A percentile compares a stretch with the other conserved stretches of the same genome.
Conservation (phyloP, 106 monocot species). For the Dendrobium chrysotoxum region DNA sequence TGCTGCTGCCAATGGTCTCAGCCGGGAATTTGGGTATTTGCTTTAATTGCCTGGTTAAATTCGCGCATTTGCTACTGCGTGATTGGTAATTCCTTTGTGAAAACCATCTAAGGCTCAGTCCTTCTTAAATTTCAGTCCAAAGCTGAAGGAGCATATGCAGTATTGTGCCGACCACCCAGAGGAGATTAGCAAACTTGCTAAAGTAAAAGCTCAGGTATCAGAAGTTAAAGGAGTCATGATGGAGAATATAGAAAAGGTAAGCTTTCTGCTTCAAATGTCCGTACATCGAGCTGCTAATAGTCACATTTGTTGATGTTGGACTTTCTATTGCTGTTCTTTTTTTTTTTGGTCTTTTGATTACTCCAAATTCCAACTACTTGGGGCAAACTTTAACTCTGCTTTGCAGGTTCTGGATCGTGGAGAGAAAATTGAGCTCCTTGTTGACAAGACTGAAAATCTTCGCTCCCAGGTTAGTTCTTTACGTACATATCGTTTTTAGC, state of each 20-base stretch:
- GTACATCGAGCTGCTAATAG: too few species aligned
- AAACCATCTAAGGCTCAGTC: too few species aligned
- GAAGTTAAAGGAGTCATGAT: slow-evolving; percentile 41
- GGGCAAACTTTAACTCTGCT: not conserved
- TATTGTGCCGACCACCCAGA: slow-evolving; percentile 32
- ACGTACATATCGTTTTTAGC: too few species aligned
- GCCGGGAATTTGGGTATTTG: slow-evolving; percentile 13
- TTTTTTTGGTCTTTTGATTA: too few species aligned
- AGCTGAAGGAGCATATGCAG: slow-evolving; percentile 32
- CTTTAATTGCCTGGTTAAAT: not conserved
- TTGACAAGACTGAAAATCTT: slow-evolving; percentile 25
- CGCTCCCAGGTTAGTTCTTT: slow-evolving; percentile 12
- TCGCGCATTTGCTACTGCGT: too few species aligned
- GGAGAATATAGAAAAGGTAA: slow-evolving; percentile 34
- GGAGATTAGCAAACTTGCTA: slow-evolving; percentile 33
- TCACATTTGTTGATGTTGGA: too few species aligned
- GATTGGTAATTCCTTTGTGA: too few species aligned
- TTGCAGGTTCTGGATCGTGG: slow-evolving; percentile 20
- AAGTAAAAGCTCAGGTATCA: slow-evolving; percentile 32
- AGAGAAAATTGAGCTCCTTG: slow-evolving; percentile 23
- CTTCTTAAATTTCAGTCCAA: slow-evolving; percentile 13
- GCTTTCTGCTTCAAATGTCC: not conserved
- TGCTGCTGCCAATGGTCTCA: slow-evolving; percentile 16
- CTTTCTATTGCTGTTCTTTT: too few species aligned
- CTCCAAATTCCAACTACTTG: too few species aligned